Conservation (phyloP, 1,139 yeast genomes). For the Blastobotrys apis region DNA sequence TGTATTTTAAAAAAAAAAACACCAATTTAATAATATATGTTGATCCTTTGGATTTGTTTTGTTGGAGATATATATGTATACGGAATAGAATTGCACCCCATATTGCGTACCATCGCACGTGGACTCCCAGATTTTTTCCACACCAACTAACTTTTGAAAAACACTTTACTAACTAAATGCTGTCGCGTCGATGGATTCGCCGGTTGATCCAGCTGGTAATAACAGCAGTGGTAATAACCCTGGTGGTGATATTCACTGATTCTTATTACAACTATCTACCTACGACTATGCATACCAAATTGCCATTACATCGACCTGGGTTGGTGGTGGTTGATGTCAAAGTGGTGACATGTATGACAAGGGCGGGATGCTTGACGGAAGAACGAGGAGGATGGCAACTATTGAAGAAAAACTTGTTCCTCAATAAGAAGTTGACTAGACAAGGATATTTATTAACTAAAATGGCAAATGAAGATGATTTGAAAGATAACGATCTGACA, state of each 20-base stretch:
- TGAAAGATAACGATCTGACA: constrained; percentile 17
- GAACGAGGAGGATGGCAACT: constrained; percentile 31
- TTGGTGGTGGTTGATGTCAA: constrained; percentile 33
- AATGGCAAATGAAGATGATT: constrained; percentile 27
- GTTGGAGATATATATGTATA: no score
- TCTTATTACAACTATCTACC: constrained; percentile 31
- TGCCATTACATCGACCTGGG: constrained; percentile 28
- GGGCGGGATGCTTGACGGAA: constrained; percentile 25
- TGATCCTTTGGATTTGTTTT: no score
- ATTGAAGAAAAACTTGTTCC: constrained; percentile 34
- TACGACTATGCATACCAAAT: constrained; percentile 29
- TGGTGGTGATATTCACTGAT: constrained; percentile 28
- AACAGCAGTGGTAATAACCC: constrained; percentile 17
- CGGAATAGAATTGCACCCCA: no score
- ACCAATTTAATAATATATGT: no score
- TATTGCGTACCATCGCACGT: no score
- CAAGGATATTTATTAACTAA: constrained; percentile 30
- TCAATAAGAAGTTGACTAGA: constrained; percentile 32
- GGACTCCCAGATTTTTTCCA: no score
- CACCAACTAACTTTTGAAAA: no score
- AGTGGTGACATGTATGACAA: constrained; percentile 29
- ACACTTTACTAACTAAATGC: no score
- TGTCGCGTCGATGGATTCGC: constrained; percentile 32
- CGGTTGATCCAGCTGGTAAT: constrained; percentile 26
- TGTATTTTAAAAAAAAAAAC: constrained; percentile 79